Evolutionary conservation across 441 rosid genomes (phyloP), one percentile per base, ranked within the genome.

Genomic region (Eutrema salsugineum): DNA sequence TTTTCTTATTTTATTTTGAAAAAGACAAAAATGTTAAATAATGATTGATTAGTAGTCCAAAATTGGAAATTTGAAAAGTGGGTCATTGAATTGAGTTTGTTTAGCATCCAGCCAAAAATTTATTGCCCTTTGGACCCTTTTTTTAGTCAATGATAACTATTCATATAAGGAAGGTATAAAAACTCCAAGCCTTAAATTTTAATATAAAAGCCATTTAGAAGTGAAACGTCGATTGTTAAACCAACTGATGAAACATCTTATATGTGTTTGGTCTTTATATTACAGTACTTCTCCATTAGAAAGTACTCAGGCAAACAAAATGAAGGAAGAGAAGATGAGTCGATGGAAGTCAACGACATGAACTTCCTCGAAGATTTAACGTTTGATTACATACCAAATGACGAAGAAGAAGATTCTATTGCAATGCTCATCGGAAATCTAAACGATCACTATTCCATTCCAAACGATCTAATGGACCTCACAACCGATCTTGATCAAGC

Each of bases 401-500:
- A 87, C 10, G 97, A 86, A 59, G 94, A 86, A 50, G 88, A 86
- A 30, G 81, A 80, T 48, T 80, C 87, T 17, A 48, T 91, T 24
- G 88, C 80, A 12, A 67, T 84, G 40, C 87, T 89, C 4, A 76
- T 84, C 0, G 88, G 84, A 66, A 85, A 91, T 50, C 85, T 88
- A 36, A 70, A 77, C 22, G 82, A 82, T 62, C 57, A 70, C 14
- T 84, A 78, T 35, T 81, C 76, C 44, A 65, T 24, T 46, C 76
- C 63, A 38, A 33, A 35, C 46, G 51, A 59, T 58, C 53, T 60
- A 33, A 49, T 70, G 49, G 60, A 5, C 35, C 42, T 70, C 61
- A 14, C 49, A 7, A 2, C 50, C 24, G 74, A 75, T 16, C 42
- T 33, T 22, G 32, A 65, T 56, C 78, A 50, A 60, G 57, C 68